Percentiles rank a stretch among this genome's conserved stretches.
phyloP scores from a whole-genome alignment of 441 rosid genomes.

The Raphanus hybrid region DNA sequence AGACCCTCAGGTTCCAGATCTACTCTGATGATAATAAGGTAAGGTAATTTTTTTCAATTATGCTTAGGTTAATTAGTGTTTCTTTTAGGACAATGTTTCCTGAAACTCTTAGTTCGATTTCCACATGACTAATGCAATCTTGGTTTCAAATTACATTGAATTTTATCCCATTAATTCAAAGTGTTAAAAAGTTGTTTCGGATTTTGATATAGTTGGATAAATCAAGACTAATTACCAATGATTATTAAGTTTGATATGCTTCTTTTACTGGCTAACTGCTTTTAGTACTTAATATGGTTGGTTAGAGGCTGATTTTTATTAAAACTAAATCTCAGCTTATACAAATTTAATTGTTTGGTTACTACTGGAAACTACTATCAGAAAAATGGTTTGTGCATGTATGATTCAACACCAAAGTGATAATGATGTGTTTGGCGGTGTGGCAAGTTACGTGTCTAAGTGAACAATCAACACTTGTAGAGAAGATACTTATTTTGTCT shows the following conservation, averaged over 20 bases:
- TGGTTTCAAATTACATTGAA: not conserved
- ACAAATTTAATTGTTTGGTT: slow-evolving; percentile 3
- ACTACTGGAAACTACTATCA: not conserved
- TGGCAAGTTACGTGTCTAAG: slow-evolving; percentile 35
- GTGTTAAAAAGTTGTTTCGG: not conserved
- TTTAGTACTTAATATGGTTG: not conserved
- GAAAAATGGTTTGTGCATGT: not conserved
- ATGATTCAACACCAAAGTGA: slow-evolving; percentile 25
- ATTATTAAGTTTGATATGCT: slow-evolving; percentile 6
- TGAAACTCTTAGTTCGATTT: not conserved
- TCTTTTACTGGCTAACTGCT: slow-evolving; percentile 6
- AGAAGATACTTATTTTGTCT: slow-evolving; percentile 6
- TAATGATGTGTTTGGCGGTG: slow-evolving; percentile 46
- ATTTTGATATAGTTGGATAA: not conserved
- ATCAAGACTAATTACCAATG: not conserved
- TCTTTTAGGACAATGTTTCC: not conserved
- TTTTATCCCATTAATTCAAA: not conserved
- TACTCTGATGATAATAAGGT: slow-evolving; percentile 90
- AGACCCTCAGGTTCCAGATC: slow-evolving; percentile 61
- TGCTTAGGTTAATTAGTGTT: not conserved
- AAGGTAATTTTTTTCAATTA: not conserved
- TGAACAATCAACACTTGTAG: slow-evolving; percentile 28
- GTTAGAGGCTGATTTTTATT: not conserved
- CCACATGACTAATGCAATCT: not conserved
- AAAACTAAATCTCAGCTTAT: not conserved